Base-by-base conservation (phyloP, 1,284 basidiomycete species). In the Sporisorium scitamineum region DNA sequence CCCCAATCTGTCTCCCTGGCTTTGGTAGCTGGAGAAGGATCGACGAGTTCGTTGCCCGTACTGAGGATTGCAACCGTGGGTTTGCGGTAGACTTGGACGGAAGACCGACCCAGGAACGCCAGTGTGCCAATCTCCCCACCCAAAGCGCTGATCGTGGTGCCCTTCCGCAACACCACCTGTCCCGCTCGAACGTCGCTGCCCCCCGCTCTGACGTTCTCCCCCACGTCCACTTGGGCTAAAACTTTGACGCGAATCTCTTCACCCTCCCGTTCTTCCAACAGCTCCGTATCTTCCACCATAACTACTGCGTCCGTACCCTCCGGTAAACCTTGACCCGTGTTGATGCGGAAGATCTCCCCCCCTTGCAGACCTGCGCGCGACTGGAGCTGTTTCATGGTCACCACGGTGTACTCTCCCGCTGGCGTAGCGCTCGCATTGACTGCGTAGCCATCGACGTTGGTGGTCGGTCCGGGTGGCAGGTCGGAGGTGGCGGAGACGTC, bases 261-360 rank as follows among this genome's bases (percentile, higher is more conserved):
- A 77, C 22, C 29, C 14, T 92, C 2, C 27, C 65, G 92, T 85
- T 20, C 13, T 92, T 14, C 90, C 10, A 90, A 86, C 13, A 95
- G 87, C 59, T 90, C 89, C 0, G 94, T 95, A 80, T 95, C 94
- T 86, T 95, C 94, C 18, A 95, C 94, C 93, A 95, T 95, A 83
- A 95, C 91, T 0, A 94, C 91, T 0, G 92, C 87, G 81, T 95
- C 91, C 8, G 91, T 87, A 2, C 92, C 93, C 0, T 85, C 82
- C 0, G 94, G 94, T 1, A 95, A 86, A 90, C 1, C 90, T 91
- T 83, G 81, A 0, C 81, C 81, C 3, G 81, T 83, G 47, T 83
- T 83, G 77, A 83, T 78, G 6, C 80, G 66, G 62, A 74, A 80
- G 37, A 83, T 74, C 37, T 78, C 73, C 0, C 67, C 79, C 1